phyloP scores from a whole-genome alignment of 192 early-diverging fungal species.

The Linnemannia zychae region DNA sequence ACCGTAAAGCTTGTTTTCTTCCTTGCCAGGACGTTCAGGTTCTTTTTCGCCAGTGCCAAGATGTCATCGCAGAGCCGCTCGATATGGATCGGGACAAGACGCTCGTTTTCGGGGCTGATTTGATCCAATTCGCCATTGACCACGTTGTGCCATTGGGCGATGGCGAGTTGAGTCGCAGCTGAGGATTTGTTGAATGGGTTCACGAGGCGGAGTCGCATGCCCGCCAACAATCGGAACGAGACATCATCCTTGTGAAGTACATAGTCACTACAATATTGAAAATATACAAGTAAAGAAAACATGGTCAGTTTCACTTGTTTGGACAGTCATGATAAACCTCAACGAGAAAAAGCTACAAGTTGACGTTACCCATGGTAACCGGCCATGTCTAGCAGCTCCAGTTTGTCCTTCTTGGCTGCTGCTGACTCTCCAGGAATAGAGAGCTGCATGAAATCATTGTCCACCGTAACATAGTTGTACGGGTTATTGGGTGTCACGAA shows the following conservation, averaged over 20 bases:
- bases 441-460: slow-evolving; percentile 61
- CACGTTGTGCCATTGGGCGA: slow-evolving; percentile 62
- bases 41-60: slow-evolving; percentile 7
- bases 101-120: slow-evolving; percentile 60
- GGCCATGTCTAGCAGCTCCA: slow-evolving; percentile 56
- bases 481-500: slow-evolving; percentile 67
- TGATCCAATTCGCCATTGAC: slow-evolving; percentile 60
- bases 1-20: slow-evolving; percentile 36
- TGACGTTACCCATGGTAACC: slow-evolving; percentile 63
- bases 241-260: slow-evolving; percentile 60
- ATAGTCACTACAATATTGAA: slow-evolving; percentile 59
- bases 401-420: slow-evolving; percentile 45
- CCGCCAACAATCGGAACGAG: slow-evolving; percentile 63
- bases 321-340: neutral
- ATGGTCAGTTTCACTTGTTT: neutral
- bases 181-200: slow-evolving; percentile 31
- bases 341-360: neutral
- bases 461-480: slow-evolving; percentile 65
- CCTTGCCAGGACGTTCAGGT: slow-evolving; percentile 25
- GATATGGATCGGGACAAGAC: slow-evolving; percentile 38
- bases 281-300: neutral
- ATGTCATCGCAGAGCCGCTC: slow-evolving; percentile 52
- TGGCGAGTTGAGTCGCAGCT: slow-evolving; percentile 34
- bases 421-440: slow-evolving; percentile 48
- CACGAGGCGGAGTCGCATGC: slow-evolving; percentile 60